These are phyloP conservation scores for Tetracladium marchalianum DNA, from an alignment of 495 filamentous ascomycete genomes.

Conservation along the genomic window DNA sequence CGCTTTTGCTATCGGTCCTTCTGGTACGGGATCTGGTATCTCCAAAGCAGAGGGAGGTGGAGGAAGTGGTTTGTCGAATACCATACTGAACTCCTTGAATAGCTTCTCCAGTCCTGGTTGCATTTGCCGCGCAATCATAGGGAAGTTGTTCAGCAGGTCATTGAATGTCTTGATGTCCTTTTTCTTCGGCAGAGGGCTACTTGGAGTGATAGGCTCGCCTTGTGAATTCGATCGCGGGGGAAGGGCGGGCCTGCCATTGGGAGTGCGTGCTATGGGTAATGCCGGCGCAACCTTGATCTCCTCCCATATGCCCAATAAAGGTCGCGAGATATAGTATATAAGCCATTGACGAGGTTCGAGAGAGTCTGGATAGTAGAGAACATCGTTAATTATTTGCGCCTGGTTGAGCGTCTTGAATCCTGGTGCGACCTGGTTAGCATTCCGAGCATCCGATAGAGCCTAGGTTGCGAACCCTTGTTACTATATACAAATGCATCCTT, in stretches of 20 bases:
- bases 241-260: slow-evolving; percentile 14
- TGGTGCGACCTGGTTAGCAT: slow-evolving; percentile 25
- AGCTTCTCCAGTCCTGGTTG: slow-evolving; percentile 82
- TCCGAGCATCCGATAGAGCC: neutral
- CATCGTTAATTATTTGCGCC: slow-evolving; percentile 77
- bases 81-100: slow-evolving; percentile 78
- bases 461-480: slow-evolving; percentile 66
- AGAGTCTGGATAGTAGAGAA: slow-evolving; percentile 76
- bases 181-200: slow-evolving; percentile 45
- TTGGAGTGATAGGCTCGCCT: slow-evolving; percentile 23
- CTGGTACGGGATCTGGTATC: slow-evolving; percentile 40
- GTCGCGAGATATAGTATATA: slow-evolving; percentile 90
- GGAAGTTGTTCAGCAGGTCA: slow-evolving; percentile 84
- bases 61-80: slow-evolving; percentile 76
- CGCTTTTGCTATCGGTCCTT: slow-evolving; percentile 38
- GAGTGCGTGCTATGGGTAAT: slow-evolving; percentile 31
- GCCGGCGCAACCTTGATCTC: slow-evolving; percentile 57
- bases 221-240: slow-evolving; percentile 13
- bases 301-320: slow-evolving; percentile 79
- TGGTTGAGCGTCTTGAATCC: slow-evolving; percentile 90
- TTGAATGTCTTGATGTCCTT: slow-evolving; percentile 87
- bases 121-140: slow-evolving; percentile 96
- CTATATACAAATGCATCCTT: slow-evolving; percentile 91
- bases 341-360: slow-evolving; percentile 85
- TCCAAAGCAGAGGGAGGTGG: slow-evolving; percentile 55